Percentiles rank a stretch among this genome's conserved stretches.
phyloP scores from a whole-genome alignment of 1,284 basidiomycete genomes.

The Microbotryomycetes sp. region DNA sequence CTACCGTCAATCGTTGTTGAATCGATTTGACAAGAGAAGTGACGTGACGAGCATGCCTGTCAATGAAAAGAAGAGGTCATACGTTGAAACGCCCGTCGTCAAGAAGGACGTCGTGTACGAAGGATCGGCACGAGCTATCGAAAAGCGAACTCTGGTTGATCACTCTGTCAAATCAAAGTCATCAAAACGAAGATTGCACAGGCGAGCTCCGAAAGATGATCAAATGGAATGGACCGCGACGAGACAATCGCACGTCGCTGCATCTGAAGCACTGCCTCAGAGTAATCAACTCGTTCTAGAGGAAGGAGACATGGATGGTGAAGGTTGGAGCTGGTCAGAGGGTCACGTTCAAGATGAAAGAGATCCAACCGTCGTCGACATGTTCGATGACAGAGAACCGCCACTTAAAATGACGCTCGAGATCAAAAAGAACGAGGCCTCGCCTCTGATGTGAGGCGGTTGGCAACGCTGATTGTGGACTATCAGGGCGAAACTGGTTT shows the following conservation, averaged over 20 bases:
- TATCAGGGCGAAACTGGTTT: too few species aligned
- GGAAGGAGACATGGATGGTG: not conserved
- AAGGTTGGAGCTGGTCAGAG: not conserved
- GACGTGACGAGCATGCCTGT: not conserved
- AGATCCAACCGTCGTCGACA: not conserved
- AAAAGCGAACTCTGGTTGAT: not conserved
- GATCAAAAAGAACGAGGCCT: not conserved
- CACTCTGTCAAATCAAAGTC: not conserved
- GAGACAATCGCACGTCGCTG: not conserved
- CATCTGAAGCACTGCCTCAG: too few species aligned
- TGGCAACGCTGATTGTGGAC: too few species aligned
- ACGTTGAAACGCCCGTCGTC: not conserved
- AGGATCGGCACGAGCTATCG: not conserved
- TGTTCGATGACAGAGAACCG: not conserved
- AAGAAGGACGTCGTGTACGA: not conserved
- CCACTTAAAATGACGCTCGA: not conserved
- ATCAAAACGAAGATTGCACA: not conserved
- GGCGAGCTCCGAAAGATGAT: not conserved
- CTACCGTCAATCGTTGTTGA: not conserved
- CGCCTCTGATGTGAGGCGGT: not conserved
- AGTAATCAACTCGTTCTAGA: not conserved
- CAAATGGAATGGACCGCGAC: not conserved
- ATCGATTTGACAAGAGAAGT: not conserved
- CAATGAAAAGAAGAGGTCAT: not conserved
- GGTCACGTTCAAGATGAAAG: not conserved